Evolutionary conservation across 2,329 filamentous ascomycete species (phyloP).

Genomic region (Epichloe brachyelytri): DNA sequence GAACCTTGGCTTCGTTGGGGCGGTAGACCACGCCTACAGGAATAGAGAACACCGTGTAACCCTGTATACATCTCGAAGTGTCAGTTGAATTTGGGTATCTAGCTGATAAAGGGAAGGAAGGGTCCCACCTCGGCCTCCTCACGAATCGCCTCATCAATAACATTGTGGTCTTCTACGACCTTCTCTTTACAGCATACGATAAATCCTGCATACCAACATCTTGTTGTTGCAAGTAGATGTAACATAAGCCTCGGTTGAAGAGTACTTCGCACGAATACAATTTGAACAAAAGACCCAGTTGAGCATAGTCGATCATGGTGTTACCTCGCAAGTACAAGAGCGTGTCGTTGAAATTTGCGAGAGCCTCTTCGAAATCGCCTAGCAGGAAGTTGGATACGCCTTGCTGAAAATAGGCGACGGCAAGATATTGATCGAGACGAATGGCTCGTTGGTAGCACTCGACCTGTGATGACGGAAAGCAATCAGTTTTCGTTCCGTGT

Average conservation of each 20-base stretch:
- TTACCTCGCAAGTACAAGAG: constrained; percentile 89
- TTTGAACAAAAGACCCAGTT: constrained; percentile 89
- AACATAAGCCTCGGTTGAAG: constrained; percentile 94
- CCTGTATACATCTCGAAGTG: constrained; percentile 42
- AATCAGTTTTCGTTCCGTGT: not conserved
- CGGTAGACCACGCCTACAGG: constrained; percentile 91
- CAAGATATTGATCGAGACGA: constrained; percentile 83
- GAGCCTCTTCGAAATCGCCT: constrained; percentile 91
- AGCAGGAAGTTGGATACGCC: constrained; percentile 96
- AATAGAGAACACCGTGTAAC: constrained; percentile 97
- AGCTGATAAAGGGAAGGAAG: not conserved
- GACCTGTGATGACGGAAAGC: constrained; percentile 42
- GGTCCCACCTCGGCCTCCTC: constrained; percentile 74
- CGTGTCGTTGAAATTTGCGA: constrained; percentile 98
- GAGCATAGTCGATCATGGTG: constrained; percentile 95
- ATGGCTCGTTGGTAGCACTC: constrained; percentile 91
- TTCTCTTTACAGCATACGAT: constrained; percentile 83
- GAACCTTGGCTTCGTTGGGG: constrained; percentile 94
- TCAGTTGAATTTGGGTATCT: not conserved
- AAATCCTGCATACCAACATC: constrained; percentile 86
- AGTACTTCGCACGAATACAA: constrained; percentile 94
- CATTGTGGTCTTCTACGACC: constrained; percentile 88
- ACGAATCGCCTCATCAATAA: constrained; percentile 91
- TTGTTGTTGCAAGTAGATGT: constrained; percentile 90
- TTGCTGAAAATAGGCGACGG: constrained; percentile 96